Evolutionary conservation across 164 flowering plant species (phyloP), one percentile per base, ranked within the genome.

Genomic region (Protea cynaroides): DNA sequence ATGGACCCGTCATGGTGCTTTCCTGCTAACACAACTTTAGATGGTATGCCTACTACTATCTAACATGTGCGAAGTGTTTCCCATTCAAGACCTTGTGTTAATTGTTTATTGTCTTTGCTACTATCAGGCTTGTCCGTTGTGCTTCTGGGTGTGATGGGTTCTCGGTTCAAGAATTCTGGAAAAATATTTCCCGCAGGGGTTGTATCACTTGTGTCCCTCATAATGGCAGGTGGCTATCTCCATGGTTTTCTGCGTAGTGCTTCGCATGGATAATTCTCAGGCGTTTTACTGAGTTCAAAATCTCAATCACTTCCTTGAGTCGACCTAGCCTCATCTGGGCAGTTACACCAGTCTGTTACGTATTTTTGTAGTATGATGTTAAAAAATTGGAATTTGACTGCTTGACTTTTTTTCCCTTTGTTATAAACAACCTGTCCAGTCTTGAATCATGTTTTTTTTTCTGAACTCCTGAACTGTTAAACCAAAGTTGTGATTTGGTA

Each of bases 141-240:
- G 17, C 96, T 93, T 61, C 70, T 86, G 68, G 90, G 61, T 12
- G 86, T 86, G 65, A 93, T 93, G 97, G 92, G 96, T 43, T 79
- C 87, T 64, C 93, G 98, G 25, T 93, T 83, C 73, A 74, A 75
- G 84, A 87, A 72, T 22, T 85, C 98, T 0, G 82, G 88, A 61
- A 93, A 90, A 83, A 53, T 93, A 57, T 87, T 93, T 72, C 98
- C 98, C 17, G 94, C 98, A 38, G 98, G 98, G 54, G 80, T 93
- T 58, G 92, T 93, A 8, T 85, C 97, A 22, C 65, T 90, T 37
- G 81, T 83, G n/a, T 93, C 98, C 0, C 71, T 93, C 22, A 71
- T 90, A 17, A 93, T 93, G 98, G 81, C 87, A 14, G 97, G 86
- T 52, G 96, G 97, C 59, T 93, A 93, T 77, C 66, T 90, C 44